Base-by-base conservation (phyloP, 2,329 filamentous ascomycete species). In the Cephalotrichum gorgonifer region DNA sequence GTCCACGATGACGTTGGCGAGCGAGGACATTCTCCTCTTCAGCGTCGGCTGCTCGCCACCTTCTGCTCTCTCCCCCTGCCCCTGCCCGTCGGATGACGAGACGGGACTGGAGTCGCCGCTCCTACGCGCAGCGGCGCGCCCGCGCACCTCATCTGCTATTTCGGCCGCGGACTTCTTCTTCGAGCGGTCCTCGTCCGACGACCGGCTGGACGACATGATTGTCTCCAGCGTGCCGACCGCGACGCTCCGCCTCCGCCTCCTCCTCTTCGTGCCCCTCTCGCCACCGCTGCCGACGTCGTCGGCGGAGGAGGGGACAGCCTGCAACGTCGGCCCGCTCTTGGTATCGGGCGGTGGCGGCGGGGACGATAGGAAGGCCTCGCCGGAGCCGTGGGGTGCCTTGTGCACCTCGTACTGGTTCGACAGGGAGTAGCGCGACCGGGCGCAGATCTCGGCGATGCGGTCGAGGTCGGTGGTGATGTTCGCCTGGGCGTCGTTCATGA, bases 351-450 rank as follows among this genome's bases (percentile, higher is more conserved):
- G 53, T 55, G 33, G 33, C 14, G 44, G 63, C 59, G 11, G 60
- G 25, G 54, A 58, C 3, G 62, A 53, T 17, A 71, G 45, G 52
- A 79, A 78, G 1, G 67, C 63, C 2, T 73, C 61, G 3, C 79
- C 78, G 1, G 75, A 76, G 20, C 78, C 78, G 55, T 83, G 79
- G 14, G 79, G 79, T 12, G 75, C 67, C 51, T 82, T 76, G 55
- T 84, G 80, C 6, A 81, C 77, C 56, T 83, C 80, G 56, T 83
- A 83, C 58, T 83, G 79, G 59, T 82, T 81, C 61, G 79, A 82
- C 47, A 83, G 60, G 38, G 79, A 83, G 60, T 83, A 83, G 41
- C 76, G 72, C 12, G 79, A 83, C 30, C 76, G 71, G 33, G 80
- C 80, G 62, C 79, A 84, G 28, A 84, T 83, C 60, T 83, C 79